Evolutionary conservation across 768 basidiomycete species (phyloP), one percentile per base, ranked within the genome.

Genomic region (Kwoniella sp.): DNA sequence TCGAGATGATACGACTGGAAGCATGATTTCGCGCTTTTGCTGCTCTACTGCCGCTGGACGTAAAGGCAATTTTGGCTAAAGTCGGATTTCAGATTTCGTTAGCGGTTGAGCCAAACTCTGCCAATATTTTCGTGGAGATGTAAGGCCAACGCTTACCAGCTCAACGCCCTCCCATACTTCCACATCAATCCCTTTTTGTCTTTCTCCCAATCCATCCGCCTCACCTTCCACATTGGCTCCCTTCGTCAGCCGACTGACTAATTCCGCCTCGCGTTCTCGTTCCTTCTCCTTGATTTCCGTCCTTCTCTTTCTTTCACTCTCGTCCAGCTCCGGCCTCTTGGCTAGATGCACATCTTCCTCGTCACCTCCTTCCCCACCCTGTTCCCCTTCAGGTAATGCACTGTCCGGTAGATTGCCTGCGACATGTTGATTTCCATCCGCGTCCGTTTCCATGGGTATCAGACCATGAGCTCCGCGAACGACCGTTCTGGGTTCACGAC

Each of bases 1-100:
- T 73, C 95, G 90, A 68, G 95, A 95, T 67, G 90, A 87, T 1
- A 96, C 91, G 21, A 92, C 86, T 0, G 85, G 85, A 56, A 96
- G 87, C 65, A 87, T 84, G 70, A 97, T 97, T 64, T 95, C 83
- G 6, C 90, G 88, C 64, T 86, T 87, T 2, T 89, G 86, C 66
- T 95, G 83, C 75, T 97, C 95, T 21, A 88, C 80, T 17, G 86
- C 84, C 2, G 92, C 89, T 15, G 88, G 86, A 68, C 94, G 91
- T 72, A 92, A 90, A 4, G 78, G 79, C 12, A 80, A 68, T 56
- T 77, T 74, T 5, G 75, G 86, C 68, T 72, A 27, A n/a, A n/a
- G n/a, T n/a, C n/a, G n/a, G n/a, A n/a, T n/a, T n/a, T n/a, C n/a
- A n/a, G n/a, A n/a, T n/a, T n/a, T n/a, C n/a, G n/a, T n/a, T n/a